Evolutionary conservation across 2,329 filamentous ascomycete species (phyloP), one percentile per base, ranked within the genome.

Genomic region (Cercospora canescens): DNA sequence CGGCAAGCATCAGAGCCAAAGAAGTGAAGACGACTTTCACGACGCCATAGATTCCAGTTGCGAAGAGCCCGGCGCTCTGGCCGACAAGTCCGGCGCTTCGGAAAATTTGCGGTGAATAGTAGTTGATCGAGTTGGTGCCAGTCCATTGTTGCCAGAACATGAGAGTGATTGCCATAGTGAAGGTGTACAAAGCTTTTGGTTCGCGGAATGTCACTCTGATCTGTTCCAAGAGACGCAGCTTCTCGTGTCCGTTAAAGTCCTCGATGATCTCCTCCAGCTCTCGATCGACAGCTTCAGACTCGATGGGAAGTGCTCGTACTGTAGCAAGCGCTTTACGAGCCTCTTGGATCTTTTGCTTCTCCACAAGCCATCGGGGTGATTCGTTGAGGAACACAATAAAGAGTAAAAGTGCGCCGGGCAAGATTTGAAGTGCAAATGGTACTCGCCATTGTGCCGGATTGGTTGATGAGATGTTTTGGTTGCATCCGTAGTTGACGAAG

Each of bases 291-390:
- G 74, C 73, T 0, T 72, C 62, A 39, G 81, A 75, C 7, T 80
- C 77, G 4, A 76, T 64, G 2, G 76, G 59, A 67, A 76, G 78
- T 32, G 73, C 71, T 4, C 81, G 78, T 3, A 82, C 79, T 6
- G 70, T 71, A 1, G 81, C 76, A 37, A 83, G 73, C 21, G 79
- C 78, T 60, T 76, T 74, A 7, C 76, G 77, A 0, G 84, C 84
- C 21, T 83, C 81, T 4, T 80, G 75, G 18, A 81, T 74, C 2
- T 80, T 79, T 62, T 81, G 81, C 76, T 85, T 82, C 70, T 83
- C 81, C n/a, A 84, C 81, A n/a, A 86, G 78, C 83, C 83, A 86
- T 18, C 84, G 81, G 1, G 84, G 83, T 2, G 80, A 83, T 65
- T 86, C 84, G 61, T 83, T 84, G 54, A 84, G 78, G 74, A 85